Evolutionary conservation across 495 filamentous ascomycete genomes (phyloP).

Genomic region (Talaromyces adpressus): DNA sequence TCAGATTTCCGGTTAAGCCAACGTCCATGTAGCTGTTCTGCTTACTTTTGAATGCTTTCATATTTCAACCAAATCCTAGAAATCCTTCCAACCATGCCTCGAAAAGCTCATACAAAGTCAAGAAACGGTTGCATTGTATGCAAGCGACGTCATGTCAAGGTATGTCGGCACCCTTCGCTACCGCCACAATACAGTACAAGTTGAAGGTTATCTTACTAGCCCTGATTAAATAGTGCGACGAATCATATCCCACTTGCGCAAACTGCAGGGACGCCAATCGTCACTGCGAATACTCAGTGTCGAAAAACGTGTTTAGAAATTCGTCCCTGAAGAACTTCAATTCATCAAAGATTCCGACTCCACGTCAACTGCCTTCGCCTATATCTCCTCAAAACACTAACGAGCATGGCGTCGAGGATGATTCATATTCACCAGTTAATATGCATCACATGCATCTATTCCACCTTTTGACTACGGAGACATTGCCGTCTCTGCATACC

Average conservation of each 20-base stretch:
- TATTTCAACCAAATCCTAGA: not conserved
- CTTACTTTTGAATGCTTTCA: not conserved
- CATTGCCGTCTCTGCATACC: not conserved
- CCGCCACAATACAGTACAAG: not conserved
- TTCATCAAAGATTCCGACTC: not conserved
- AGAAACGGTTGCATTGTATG: not conserved
- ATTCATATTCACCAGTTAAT: not conserved
- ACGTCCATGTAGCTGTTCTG: not conserved
- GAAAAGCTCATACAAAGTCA: not conserved
- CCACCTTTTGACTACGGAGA: not conserved
- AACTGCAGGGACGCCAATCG: not conserved
- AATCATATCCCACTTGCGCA: not conserved
- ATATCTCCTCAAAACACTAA: not conserved
- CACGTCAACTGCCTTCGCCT: not conserved
- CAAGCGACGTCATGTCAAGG: not conserved
- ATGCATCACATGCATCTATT: not conserved
- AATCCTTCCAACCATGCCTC: not conserved
- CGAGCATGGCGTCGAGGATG: not conserved
- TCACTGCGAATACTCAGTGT: not conserved
- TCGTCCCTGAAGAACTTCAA: not conserved
- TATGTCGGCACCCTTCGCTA: not conserved
- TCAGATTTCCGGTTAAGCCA: not conserved
- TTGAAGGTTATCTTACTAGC: not conserved
- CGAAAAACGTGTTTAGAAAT: not conserved
- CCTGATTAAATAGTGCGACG: not conserved